Base-by-base conservation (phyloP, 345 rosid genomes). In the Physaria fendleri region DNA sequence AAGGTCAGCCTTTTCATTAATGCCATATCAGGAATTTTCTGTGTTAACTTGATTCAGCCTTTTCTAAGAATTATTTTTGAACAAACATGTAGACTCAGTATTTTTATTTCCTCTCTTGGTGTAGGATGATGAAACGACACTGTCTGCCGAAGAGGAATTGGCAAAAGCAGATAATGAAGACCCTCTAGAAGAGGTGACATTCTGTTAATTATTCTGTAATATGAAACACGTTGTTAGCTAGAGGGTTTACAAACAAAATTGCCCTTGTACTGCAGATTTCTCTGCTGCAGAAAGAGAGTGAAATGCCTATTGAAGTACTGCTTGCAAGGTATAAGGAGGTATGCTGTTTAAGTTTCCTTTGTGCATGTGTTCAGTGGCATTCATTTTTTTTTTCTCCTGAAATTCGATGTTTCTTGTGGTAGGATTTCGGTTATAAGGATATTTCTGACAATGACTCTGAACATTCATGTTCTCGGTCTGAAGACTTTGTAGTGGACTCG, bases 241-340 rank as follows among this genome's bases (percentile, higher is more conserved):
- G 60, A 55, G 37, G 57, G 42, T 71, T 63, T 25, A 50, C 40
- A 35, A 41, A 44, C 65, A 41, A 42, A 28, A 44, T 65, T n/a
- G 14, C 52, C 43, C 59, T 71, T 59, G 71, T 37, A 62, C 68
- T 72, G 47, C 87, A 93, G 99, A 81, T 93, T 69, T 71, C 81
- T 3, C 69, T 93, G 63, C 82, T 93, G 73, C 86, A 86, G 64
- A 87, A 76, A 75, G 99, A 93, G 81, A 85, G 90, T 72, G 99
- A 89, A 74, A 82, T 87, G 34, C 82, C 99, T 6, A 58, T 93
- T 60, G 92, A 86, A 76, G 92, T 79, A 66, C 73, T 93, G 81
- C 90, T 89, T 75, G 84, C 90, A 73, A 83, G 89, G 95, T 93
- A 89, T 80, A 89, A 75, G 74, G 81, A 89, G 97, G 99, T 93